Percentiles rank a stretch among this genome's conserved stretches.
phyloP scores from a whole-genome alignment of 75 land plant genomes.

The Pinus tabuliformis region DNA sequence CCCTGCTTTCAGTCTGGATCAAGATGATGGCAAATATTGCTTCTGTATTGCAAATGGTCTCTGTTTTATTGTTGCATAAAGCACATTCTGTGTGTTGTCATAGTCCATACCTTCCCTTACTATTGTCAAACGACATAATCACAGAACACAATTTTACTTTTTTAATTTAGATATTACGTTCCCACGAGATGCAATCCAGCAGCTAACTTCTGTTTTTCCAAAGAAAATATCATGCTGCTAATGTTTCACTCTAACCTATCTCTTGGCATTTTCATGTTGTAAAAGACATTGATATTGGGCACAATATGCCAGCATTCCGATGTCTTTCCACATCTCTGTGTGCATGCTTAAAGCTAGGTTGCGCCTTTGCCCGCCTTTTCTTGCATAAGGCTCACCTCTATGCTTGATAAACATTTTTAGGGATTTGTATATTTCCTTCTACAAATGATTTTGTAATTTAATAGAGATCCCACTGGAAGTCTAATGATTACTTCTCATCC shows the following conservation, averaged over 20 bases:
- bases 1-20: too few species aligned
- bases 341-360: background rate
- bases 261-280: background rate
- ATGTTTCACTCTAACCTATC: background rate
- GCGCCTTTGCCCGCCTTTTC: background rate
- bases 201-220: background rate
- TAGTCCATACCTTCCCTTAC: too few species aligned
- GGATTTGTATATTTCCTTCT: background rate
- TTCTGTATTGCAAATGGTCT: too few species aligned
- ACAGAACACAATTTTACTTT: background rate
- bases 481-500: background rate
- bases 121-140: background rate
- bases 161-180: background rate
- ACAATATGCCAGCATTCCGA: background rate
- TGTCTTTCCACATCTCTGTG: background rate
- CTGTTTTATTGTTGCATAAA: too few species aligned
- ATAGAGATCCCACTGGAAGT: background rate
- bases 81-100: too few species aligned
- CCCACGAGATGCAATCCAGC: background rate
- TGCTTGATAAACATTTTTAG: background rate
- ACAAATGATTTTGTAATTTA: background rate
- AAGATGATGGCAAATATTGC: too few species aligned
- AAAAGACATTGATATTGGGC: background rate
- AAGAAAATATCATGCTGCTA: background rate
- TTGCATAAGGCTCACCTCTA: background rate